Evolutionary conservation across 306 rosid genomes (phyloP).

Genomic region (Phaseolus lunatus): DNA sequence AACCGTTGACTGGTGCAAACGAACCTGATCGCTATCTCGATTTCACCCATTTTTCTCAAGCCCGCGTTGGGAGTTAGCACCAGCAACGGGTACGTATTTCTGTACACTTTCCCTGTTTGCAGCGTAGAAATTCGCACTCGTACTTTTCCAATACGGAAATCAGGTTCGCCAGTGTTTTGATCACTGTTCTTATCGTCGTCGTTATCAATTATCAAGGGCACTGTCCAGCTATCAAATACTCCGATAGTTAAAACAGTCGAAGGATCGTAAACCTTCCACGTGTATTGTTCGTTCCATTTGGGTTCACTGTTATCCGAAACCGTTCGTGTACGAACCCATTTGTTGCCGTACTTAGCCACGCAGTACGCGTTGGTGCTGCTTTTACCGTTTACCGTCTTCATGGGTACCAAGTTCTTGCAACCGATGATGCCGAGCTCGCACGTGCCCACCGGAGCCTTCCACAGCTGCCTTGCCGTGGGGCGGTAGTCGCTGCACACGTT

Average conservation of each 20-base stretch:
- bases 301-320: slow-evolving; percentile 79
- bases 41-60: slow-evolving; percentile 75
- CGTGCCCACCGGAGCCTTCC: slow-evolving; percentile 81
- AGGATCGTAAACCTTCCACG: slow-evolving; percentile 90
- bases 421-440: slow-evolving; percentile 78
- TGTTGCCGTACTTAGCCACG: slow-evolving; percentile 83
- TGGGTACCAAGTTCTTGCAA: slow-evolving; percentile 72
- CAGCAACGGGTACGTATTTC: slow-evolving; percentile 65
- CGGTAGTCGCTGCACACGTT: slow-evolving; percentile 87
- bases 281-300: slow-evolving; percentile 93
- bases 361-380: slow-evolving; percentile 78
- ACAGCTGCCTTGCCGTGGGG: slow-evolving; percentile 90
- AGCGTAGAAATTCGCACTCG: slow-evolving; percentile 74
- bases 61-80: slow-evolving; percentile 58
- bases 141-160: slow-evolving; percentile 73
- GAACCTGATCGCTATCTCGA: slow-evolving; percentile 78
- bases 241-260: slow-evolving; percentile 81
- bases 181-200: slow-evolving; percentile 35
- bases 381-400: slow-evolving; percentile 67
- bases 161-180: slow-evolving; percentile 39
- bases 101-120: slow-evolving; percentile 67
- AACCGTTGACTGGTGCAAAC: slow-evolving; percentile 56
- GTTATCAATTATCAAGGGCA: neutral
- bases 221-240: slow-evolving; percentile 67
- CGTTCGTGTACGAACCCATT: slow-evolving; percentile 82